Evolutionary conservation across 805 yeast genomes (phyloP).

Genomic region (Phaffomyces thermotolerans): DNA sequence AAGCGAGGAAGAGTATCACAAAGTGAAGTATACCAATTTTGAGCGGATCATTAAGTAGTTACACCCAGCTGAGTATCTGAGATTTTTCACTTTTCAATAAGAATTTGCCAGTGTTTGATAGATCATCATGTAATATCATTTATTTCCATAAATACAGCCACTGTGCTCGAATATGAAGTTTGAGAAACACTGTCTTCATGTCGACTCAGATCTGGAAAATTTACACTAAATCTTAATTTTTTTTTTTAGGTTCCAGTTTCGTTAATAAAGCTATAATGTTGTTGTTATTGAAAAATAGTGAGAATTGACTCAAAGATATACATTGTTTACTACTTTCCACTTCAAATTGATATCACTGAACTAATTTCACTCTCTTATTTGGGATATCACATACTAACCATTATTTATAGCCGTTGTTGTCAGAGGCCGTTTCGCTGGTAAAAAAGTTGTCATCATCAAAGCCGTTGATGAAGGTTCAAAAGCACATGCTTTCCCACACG

Average conservation of each 20-base stretch:
- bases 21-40: background rate
- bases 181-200: too few species aligned
- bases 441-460: constrained; percentile 98
- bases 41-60: background rate
- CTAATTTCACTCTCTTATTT: background rate
- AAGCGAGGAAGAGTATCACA: background rate
- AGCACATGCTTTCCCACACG: constrained; percentile 98
- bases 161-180: too few species aligned
- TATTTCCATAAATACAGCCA: too few species aligned
- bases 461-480: constrained; percentile 99
- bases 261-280: too few species aligned
- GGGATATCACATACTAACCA: constrained; percentile 6
- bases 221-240: too few species aligned
- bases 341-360: background rate
- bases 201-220: too few species aligned
- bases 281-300: too few species aligned
- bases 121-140: too few species aligned
- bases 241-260: too few species aligned
- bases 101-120: too few species aligned
- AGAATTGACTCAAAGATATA: too few species aligned
- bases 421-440: constrained; percentile 99
- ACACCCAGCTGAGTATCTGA: background rate
- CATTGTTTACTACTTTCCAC: background rate
- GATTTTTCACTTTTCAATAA: background rate
- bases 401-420: constrained; percentile 68